Evolutionary conservation across 495 filamentous ascomycete genomes (phyloP), one percentile per base, ranked within the genome.

Genomic region (Stereocaulon alpinum): DNA sequence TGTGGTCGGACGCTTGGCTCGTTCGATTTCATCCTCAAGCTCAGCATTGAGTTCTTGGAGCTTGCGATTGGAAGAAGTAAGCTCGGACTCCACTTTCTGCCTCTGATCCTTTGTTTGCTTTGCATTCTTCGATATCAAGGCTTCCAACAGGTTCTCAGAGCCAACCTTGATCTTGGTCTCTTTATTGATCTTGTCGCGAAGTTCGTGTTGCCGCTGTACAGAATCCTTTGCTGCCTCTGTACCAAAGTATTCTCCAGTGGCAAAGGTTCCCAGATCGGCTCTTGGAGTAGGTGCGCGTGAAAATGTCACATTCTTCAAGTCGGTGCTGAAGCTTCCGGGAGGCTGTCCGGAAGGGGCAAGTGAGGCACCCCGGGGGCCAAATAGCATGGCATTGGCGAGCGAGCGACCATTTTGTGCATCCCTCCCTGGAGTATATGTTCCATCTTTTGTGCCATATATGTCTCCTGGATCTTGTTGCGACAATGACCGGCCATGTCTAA

Each of bases 101-200:
- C 90, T 82, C 70, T 96, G 94, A 51, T 96, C 91, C 66, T 90
- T 95, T 22, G 88, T 87, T 67, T 97, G 91, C 70, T 97, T 98
- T 14, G 87, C 84, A 67, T 93, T 96, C 72, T 98, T 98, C n/a
- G 83, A 76, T 66, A 94, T 87, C 60, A 98, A 70, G 18, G 92
- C 93, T 74, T 96, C 93, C 54, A 98, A 73, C 80, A 97, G 82
- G 69, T 98, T 98, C 77, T 98, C 93, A 55, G 91, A 95, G 27
- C 93, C 93, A 60, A 89, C 85, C 72, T 95, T 96, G 68, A 97
- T 97, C 77, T 97, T 97, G 72, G 87, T 85, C 70, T 97, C 93
- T 66, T 91, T 90, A 51, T 88, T 91, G 59, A 98, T 84, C 68
- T 83, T 82, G 66, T 95, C 89, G 59, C 85, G 81, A 60, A 94